A percentile compares a stretch with the other conserved stretches of the same genome.
phyloP scores from a whole-genome alignment of 495 filamentous ascomycete species.

The Penicillium subrubescens region DNA sequence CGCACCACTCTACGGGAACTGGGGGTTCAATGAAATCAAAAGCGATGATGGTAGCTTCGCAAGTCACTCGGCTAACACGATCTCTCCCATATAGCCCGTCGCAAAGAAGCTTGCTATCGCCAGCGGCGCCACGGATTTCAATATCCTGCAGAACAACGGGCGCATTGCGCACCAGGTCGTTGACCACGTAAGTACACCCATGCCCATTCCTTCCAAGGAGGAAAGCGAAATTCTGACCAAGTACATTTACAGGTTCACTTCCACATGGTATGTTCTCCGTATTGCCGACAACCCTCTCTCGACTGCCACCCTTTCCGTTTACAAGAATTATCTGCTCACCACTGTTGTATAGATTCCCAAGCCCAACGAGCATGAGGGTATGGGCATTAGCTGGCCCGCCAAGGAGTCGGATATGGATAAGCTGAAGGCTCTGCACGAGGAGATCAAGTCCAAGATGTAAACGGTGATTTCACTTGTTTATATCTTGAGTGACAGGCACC shows the following conservation, averaged over 20 bases:
- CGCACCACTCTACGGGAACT: not conserved
- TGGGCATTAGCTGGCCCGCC: conserved; percentile 79
- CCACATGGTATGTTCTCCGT: conserved; percentile 71
- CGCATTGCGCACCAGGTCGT: conserved; percentile 91
- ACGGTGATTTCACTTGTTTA: not conserved
- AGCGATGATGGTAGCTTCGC: not conserved
- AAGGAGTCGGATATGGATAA: conserved; percentile 78
- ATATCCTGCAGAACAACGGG: conserved; percentile 97
- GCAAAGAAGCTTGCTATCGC: conserved; percentile 85
- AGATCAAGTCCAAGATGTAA: conserved; percentile 89
- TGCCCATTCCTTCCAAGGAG: not conserved
- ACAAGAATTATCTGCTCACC: conserved; percentile 16
- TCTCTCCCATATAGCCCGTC: conserved; percentile 59
- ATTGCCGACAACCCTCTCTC: not conserved
- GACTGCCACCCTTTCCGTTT: not conserved
- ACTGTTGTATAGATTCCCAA: conserved; percentile 76
- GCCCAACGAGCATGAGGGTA: conserved; percentile 80
- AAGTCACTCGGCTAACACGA: conserved; percentile 12
- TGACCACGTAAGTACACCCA: conserved; percentile 69
- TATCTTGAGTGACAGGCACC: too few relatives aligned
- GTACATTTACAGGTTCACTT: conserved; percentile 71
- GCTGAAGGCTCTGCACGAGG: conserved; percentile 76
- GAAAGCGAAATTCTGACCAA: not conserved
- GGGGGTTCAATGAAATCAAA: not conserved
- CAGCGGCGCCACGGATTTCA: conserved; percentile 77